Base-by-base conservation (phyloP, 2,329 filamentous ascomycete genomes). In the Paecilomyces fulvus region DNA sequence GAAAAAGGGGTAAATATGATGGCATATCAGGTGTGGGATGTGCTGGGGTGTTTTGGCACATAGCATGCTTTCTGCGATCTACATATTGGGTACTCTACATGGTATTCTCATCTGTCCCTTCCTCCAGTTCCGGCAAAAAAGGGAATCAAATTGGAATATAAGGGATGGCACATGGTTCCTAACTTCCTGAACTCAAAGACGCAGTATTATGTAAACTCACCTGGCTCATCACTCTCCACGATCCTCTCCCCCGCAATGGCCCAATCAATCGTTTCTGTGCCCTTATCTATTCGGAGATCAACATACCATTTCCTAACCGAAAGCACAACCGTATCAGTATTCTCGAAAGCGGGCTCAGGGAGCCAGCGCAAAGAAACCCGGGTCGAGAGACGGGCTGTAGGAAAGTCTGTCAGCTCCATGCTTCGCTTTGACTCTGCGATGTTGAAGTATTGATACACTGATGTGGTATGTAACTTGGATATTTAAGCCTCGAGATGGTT, bases 291-390 rank as follows among this genome's bases (percentile, higher is more conserved):
- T 11, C 75, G 71, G 1, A 77, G 62, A 60, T 77, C 75, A 3
- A 77, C 67, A 54, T 74, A 77, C 67, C 73, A 77, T 51, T 68
- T 70, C 9, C 69, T 70, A 0, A 77, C 71, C 9, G 72, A 73
- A 59, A 77, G 68, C 53, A 76, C 73, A 5, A 75, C 64, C 6
- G 75, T 77, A 53, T 77, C 73, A 11, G 75, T 77, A 33, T 69
- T 73, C 57, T 77, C 75, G 28, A 68, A 71, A 1, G 73, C 61
- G 0, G 70, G 61, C 14, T 72, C 73, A 8, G 73, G 73, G 1
- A 70, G 66, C 75, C 75, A 77, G 61, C 73, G 72, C 25, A 77
- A 63, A 23, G 73, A 75, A 46, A 77, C 67, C 21, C 75, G 70
- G 8, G 72, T 76, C 10, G 74, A 76, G 46, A 66, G 10, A 43